Conservation (phyloP, 2,329 filamentous ascomycete species). For the Myriangium duriaei region DNA sequence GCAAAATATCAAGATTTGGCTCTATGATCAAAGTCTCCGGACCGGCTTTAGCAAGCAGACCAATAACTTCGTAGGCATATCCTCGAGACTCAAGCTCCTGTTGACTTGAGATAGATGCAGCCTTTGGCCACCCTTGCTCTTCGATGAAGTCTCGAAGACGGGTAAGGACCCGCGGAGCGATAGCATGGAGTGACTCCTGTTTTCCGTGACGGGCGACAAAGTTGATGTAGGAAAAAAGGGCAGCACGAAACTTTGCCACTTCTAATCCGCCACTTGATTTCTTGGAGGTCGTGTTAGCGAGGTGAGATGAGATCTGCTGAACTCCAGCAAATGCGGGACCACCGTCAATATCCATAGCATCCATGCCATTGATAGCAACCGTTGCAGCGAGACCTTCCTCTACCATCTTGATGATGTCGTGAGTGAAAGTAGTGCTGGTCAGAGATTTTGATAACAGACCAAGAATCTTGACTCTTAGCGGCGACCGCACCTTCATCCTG, state of each 20-base stretch:
- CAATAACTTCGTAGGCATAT: slow-evolving; percentile 83
- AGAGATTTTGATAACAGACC: slow-evolving; percentile 64
- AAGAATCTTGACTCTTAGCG: slow-evolving; percentile 67
- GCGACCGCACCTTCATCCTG: slow-evolving; percentile 42
- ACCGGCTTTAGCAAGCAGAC: slow-evolving; percentile 58
- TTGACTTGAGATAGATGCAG: slow-evolving; percentile 29
- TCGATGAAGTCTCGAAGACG: slow-evolving; percentile 63
- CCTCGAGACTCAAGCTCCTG: slow-evolving; percentile 56
- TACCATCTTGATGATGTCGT: slow-evolving; percentile 57
- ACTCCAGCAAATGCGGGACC: not conserved
- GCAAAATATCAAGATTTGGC: slow-evolving; percentile 43
- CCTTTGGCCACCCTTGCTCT: slow-evolving; percentile 69
- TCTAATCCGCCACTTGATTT: slow-evolving; percentile 51
- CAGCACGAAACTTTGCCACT: slow-evolving; percentile 64
- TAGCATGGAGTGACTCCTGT: slow-evolving; percentile 44
- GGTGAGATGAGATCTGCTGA: slow-evolving; percentile 5
- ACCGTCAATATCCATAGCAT: slow-evolving; percentile 5
- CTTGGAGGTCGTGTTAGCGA: slow-evolving; percentile 15
- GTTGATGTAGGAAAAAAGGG: slow-evolving; percentile 74
- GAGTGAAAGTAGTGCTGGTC: slow-evolving; percentile 55
- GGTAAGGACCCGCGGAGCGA: slow-evolving; percentile 56
- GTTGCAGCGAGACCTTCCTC: slow-evolving; percentile 43
- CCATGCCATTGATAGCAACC: not conserved
- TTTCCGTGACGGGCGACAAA: slow-evolving; percentile 71
- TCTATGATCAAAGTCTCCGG: slow-evolving; percentile 44